Evolutionary conservation across 768 basidiomycete species (phyloP), one percentile per base, ranked within the genome.

Genomic region (Hypholoma fasciculare): DNA sequence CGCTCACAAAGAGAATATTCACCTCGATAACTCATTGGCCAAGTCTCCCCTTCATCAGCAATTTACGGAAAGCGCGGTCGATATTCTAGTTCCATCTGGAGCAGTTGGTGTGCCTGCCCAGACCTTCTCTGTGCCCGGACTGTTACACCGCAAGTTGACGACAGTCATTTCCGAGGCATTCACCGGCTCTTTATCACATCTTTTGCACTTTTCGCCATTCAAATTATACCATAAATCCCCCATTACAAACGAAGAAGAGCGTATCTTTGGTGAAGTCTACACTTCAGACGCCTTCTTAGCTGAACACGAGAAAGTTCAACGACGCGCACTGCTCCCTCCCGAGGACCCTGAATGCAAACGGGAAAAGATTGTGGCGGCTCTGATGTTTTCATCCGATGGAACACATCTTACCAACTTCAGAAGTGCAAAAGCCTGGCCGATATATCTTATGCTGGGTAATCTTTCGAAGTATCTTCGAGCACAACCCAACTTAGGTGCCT

Each of bases 51-150:
- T 61, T 1, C 52, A 38, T n/a, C 38, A 52, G 13, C n/a, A n/a
- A n/a, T n/a, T n/a, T n/a, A n/a, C n/a, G n/a, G n/a, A n/a, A n/a
- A n/a, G n/a, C n/a, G n/a, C 38, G 2, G 59, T 74, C 0, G 8
- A 58, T 1, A 72, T 76, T 38, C 48, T 54, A 0, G 65, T 77
- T 4, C 76, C 75, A 0, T 74, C 72, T 2, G 62, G 68, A 8
- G 54, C 61, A 26, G 19, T 47, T 0, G 20, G 11, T 14, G 56
- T 67, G 1, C 64, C 65, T 5, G 60, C 67, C 1, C 14, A 61
- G 7, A 43, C 37, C 0, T 72, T 73, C 52, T 30, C 23, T 0
- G 55, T 76, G 1, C 65, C 71, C 12, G 74, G 71, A n/a, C n/a
- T n/a, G n/a, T n/a, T n/a, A n/a, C n/a, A n/a, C n/a, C n/a, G n/a